Conservation (phyloP, 23 red algal genomes). For the Gracilaria caudata region DNA sequence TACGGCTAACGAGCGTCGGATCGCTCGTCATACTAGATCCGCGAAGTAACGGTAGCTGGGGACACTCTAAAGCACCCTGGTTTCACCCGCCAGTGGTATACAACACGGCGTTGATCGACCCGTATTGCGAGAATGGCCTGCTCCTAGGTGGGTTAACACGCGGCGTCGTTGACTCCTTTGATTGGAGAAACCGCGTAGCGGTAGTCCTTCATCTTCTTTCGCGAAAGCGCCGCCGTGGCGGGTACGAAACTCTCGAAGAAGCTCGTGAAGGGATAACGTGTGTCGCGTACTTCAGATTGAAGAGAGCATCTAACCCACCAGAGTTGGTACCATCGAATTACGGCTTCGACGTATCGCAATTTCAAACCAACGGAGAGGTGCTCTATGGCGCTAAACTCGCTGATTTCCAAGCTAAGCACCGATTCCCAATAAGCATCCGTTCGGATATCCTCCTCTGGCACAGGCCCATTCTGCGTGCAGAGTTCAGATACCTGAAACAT, state of each 20-base stretch:
- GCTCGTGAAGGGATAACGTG: not conserved
- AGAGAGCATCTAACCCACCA: not conserved
- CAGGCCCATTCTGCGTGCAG: not conserved
- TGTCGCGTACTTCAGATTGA: not conserved
- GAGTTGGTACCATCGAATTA: not conserved
- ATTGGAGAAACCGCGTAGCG: slow-evolving; percentile 5
- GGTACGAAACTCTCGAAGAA: not conserved
- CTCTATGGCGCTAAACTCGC: slow-evolving; percentile 1
- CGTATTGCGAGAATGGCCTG: not conserved
- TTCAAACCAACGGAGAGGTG: not conserved
- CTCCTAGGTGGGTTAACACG: not conserved
- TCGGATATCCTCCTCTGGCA: not conserved
- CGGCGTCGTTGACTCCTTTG: not conserved
- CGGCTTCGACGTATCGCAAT: not conserved
- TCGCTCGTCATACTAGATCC: not conserved
- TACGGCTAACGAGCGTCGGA: not conserved
- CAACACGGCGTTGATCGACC: not conserved
- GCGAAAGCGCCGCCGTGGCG: not conserved
- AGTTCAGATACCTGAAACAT: not conserved
- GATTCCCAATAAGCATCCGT: not conserved
- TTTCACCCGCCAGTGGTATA: not conserved
- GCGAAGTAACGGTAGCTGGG: not conserved
- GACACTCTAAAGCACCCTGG: not conserved
- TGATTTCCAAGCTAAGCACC: not conserved
- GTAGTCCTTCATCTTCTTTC: not conserved